These are phyloP conservation scores for Penicillium sp. DNA, from an alignment of 2,329 filamentous ascomycete genomes.

Conservation along the genomic window DNA sequence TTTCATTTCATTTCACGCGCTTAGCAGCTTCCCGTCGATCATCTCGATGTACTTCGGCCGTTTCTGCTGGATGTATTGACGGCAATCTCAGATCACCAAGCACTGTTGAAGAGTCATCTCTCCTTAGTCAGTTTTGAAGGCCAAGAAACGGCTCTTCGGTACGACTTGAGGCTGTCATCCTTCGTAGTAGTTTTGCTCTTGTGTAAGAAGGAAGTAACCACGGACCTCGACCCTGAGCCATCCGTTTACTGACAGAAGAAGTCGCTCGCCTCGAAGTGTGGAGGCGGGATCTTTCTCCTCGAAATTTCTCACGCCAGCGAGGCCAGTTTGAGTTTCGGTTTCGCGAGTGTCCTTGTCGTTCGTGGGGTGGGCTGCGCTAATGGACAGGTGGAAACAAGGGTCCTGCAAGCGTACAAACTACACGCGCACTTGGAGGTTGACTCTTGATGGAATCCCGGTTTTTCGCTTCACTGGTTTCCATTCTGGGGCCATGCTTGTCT, in stretches of 20 bases:
- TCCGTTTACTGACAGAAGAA: background rate
- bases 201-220: background rate
- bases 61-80: constrained; percentile 2
- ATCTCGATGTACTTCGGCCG: background rate
- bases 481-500: constrained; percentile 9
- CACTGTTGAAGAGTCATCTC: constrained; percentile 3
- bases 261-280: background rate
- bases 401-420: constrained; percentile 13
- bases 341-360: constrained; percentile 18
- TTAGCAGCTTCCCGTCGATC: constrained; percentile 6
- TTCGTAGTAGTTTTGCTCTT: background rate
- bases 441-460: constrained; percentile 3
- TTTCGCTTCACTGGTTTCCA: background rate
- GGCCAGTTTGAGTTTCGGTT: constrained; percentile 7
- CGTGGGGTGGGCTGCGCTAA: constrained; percentile 23
- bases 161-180: background rate
- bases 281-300: background rate
- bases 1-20: constrained; percentile 14
- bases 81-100: constrained; percentile 3
- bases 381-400: constrained; percentile 19
- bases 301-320: background rate
- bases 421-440: background rate
- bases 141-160: background rate
- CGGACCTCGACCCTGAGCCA: background rate
- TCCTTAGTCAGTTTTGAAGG: constrained; percentile 5